Evolutionary conservation across 1,284 basidiomycete genomes (phyloP).

Genomic region (Tylopilus sp.): DNA sequence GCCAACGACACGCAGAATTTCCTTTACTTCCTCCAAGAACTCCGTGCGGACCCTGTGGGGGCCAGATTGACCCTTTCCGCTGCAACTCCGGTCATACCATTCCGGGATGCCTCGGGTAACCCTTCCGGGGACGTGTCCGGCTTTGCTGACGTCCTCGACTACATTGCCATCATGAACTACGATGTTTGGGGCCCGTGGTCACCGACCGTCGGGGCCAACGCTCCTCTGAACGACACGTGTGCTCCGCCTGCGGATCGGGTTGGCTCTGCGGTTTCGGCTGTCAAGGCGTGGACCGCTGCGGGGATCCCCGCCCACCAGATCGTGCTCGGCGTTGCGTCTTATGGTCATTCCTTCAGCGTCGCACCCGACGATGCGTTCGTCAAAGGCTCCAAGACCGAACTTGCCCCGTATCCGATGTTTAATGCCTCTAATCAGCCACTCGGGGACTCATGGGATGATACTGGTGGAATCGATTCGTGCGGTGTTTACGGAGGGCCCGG

Average conservation of each 20-base stretch:
- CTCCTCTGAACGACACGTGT: constrained; percentile 63
- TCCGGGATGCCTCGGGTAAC: constrained; percentile 45
- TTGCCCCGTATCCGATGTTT: constrained; percentile 40
- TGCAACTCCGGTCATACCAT: constrained; percentile 54
- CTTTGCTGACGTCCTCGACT: constrained; percentile 47
- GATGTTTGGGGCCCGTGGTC: constrained; percentile 63
- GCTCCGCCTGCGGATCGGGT: constrained; percentile 48
- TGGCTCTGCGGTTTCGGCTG: constrained; percentile 62
- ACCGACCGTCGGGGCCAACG: constrained; percentile 54
- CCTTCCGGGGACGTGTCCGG: constrained; percentile 53
- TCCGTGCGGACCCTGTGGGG: constrained; percentile 42
- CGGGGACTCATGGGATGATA: constrained; percentile 43
- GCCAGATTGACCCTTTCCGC: constrained; percentile 53
- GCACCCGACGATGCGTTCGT: constrained; percentile 29
- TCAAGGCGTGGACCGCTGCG: constrained; percentile 58
- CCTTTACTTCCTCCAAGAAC: constrained; percentile 47
- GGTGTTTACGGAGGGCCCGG: constrained; percentile 34
- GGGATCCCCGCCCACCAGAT: constrained; percentile 63
- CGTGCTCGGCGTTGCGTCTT: constrained; percentile 63
- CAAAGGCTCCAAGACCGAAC: constrained; percentile 15
- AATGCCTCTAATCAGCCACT: constrained; percentile 34
- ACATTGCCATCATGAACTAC: constrained; percentile 72
- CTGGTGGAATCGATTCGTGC: constrained; percentile 37
- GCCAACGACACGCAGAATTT: constrained; percentile 42
- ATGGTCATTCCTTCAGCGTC: constrained; percentile 47